A percentile compares a stretch with the other conserved stretches of the same genome.
These are phyloP conservation scores for Aspergillus sergii DNA, from an alignment of 2,329 filamentous ascomycete genomes.

Conservation along the genomic window DNA sequence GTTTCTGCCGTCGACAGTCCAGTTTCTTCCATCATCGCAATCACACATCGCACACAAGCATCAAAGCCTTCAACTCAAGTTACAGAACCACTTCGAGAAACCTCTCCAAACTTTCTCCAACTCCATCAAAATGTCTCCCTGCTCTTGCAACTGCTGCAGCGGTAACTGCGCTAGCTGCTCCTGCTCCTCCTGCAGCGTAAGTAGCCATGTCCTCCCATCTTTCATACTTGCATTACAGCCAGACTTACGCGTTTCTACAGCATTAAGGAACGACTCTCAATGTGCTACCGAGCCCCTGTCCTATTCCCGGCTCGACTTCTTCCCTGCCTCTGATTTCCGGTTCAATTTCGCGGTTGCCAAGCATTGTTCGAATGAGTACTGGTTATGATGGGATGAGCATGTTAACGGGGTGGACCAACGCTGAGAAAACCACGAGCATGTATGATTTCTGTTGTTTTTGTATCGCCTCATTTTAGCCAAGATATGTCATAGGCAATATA, in stretches of 20 bases:
- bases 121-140: conserved; percentile 13
- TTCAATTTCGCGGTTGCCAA: not conserved
- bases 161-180: conserved; percentile 15
- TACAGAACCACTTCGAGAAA: not conserved
- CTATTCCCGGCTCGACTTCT: not conserved
- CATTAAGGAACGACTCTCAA: not conserved
- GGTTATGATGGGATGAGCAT: not conserved
- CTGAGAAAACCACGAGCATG: not conserved
- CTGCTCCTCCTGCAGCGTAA: conserved; percentile 13
- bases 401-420: not conserved
- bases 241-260: not conserved
- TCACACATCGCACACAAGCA: not conserved
- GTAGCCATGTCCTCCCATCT: not conserved
- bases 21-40: not conserved
- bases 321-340: not conserved
- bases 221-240: not conserved
- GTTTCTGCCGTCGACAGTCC: not conserved
- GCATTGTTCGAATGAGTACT: not conserved
- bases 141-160: conserved; percentile 15
- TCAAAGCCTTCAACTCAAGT: not conserved
- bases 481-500: not conserved
- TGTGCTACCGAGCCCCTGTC: not conserved
- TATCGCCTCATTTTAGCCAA: not conserved
- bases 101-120: not conserved
- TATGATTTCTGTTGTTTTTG: not conserved